Base-by-base conservation (phyloP, 2,329 filamentous ascomycete species). In the Talaromyces sp. region DNA sequence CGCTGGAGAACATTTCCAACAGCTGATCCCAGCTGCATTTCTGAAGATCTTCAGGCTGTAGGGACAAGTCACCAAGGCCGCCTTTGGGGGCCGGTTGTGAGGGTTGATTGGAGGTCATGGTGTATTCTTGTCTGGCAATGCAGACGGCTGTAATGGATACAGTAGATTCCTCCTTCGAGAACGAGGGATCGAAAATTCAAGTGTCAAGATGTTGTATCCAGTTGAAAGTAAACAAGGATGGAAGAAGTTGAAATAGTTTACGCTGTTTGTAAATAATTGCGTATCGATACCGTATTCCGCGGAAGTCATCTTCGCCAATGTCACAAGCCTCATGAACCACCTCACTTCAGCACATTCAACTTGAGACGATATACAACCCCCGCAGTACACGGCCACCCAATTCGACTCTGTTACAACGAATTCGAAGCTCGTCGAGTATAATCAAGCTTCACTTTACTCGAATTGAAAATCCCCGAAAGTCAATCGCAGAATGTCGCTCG, bases 11-110 rank as follows among this genome's bases (percentile, higher is more conserved):
- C 49, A 87, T 86, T 1, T 80, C 74, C 75, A 93, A 84, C 36
- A 97, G 88, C n/a, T 89, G 85, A 2, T 88, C 82, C 93, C 93
- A 97, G 56, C 47, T 64, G 38, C 65, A 67, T 43, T 64, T 66
- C 19, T 66, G 64, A 1, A 66, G 64, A 40, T 66, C 64, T 63
- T 66, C 53, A n/a, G 59, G 31, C 5, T 59, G 59, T 19, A 62
- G 22, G 5, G 61, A 66, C 22, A 66, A 15, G 11, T 66, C 64
- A n/a, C 43, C 53, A 10, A 54, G 45, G 7, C 51, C 38, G 31
- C 51, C 22, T 59, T 59, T 59, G 22, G 36, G 19, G 17, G 51
- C 53, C 15, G 51, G 38, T 25, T 47, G 31, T 11, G 61, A 58
- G 15, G 51, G 36, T n/a, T 54, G 49, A 11, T 47, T 45, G 27